Percentiles rank a stretch among this genome's conserved stretches.
These are phyloP conservation scores for Teunomyces stri DNA, from an alignment of 805 yeast species.

Conservation along the genomic window DNA sequence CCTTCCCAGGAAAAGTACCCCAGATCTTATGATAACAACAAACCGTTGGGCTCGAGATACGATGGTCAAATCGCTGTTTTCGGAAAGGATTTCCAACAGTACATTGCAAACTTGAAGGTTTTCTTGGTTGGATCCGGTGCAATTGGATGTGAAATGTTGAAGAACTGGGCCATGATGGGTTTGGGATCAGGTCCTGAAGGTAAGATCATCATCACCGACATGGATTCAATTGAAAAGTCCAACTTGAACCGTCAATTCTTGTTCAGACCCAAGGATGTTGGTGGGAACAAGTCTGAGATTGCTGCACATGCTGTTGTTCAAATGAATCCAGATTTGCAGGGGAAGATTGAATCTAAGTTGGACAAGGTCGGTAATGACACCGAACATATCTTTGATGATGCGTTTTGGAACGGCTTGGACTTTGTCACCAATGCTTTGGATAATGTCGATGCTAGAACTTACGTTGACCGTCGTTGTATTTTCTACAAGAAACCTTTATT, in stretches of 20 bases:
- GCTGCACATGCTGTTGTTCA: constrained; percentile 80
- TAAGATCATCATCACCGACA: constrained; percentile 81
- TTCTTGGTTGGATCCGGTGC: constrained; percentile 98
- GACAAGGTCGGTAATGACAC: constrained; percentile 96
- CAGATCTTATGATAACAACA: constrained; percentile 68
- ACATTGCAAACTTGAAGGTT: constrained; percentile 71
- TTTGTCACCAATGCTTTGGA: constrained; percentile 96
- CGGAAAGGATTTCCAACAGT: constrained; percentile 74
- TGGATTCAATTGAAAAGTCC: constrained; percentile 92
- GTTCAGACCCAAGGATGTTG: constrained; percentile 93
- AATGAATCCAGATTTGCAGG: constrained; percentile 83
- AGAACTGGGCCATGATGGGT: constrained; percentile 97
- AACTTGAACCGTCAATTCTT: constrained; percentile 95
- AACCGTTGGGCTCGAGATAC: constrained; percentile 78
- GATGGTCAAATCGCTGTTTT: constrained; percentile 96
- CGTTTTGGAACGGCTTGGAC: constrained; percentile 81
- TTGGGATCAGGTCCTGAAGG: constrained; percentile 91
- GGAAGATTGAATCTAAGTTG: constrained; percentile 69
- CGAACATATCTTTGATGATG: constrained; percentile 79
- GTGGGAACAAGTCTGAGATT: constrained; percentile 82
- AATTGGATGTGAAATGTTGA: constrained; percentile 97
- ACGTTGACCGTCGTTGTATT: constrained; percentile 95
- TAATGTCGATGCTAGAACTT: constrained; percentile 96
- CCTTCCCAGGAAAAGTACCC: constrained; percentile 59
- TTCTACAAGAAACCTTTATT: constrained; percentile 86